phyloP scores from a whole-genome alignment of 2,329 filamentous ascomycete genomes.

The Penicillium janthinellum region DNA sequence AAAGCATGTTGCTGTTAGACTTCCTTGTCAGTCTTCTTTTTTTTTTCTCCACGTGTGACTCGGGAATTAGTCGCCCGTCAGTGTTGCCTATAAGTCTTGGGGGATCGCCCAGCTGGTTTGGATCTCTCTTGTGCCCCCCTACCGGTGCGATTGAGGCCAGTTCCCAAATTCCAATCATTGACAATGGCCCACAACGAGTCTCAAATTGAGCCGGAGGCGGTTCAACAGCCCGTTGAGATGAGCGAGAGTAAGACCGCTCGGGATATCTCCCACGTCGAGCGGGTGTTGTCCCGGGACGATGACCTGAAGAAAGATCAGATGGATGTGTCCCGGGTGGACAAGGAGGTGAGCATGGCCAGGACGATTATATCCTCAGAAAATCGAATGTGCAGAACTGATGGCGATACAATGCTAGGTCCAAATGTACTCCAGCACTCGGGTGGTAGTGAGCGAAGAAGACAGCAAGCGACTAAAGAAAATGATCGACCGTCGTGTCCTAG shows the following conservation, averaged over 20 bases:
- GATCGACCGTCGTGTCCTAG: conserved; percentile 69
- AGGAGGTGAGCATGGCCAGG: conserved; percentile 49
- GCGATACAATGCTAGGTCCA: conserved; percentile 49
- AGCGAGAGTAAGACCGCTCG: conserved; percentile 22
- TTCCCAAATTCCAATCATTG: background rate
- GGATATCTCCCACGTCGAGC: conserved; percentile 52
- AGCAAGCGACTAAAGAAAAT: conserved; percentile 62
- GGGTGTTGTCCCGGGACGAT: conserved; percentile 49
- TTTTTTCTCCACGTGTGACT: background rate
- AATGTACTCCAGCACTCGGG: conserved; percentile 62
- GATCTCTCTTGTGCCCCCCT: background rate
- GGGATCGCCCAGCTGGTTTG: background rate
- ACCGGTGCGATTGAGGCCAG: background rate
- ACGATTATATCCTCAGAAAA: background rate
- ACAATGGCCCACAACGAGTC: conserved; percentile 15
- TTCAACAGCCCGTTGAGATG: conserved; percentile 13
- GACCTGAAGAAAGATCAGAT: conserved; percentile 54
- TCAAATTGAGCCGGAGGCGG: conserved; percentile 10
- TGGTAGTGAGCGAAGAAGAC: conserved; percentile 60
- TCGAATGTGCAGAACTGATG: background rate
- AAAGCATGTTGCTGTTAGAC: background rate
- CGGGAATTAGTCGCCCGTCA: background rate
- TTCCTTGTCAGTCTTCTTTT: background rate
- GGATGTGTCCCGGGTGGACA: conserved; percentile 64
- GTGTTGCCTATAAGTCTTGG: background rate